Evolutionary conservation across 2,329 filamentous ascomycete species (phyloP).

Genomic region (Dryadomyces quercus-mongolicae): DNA sequence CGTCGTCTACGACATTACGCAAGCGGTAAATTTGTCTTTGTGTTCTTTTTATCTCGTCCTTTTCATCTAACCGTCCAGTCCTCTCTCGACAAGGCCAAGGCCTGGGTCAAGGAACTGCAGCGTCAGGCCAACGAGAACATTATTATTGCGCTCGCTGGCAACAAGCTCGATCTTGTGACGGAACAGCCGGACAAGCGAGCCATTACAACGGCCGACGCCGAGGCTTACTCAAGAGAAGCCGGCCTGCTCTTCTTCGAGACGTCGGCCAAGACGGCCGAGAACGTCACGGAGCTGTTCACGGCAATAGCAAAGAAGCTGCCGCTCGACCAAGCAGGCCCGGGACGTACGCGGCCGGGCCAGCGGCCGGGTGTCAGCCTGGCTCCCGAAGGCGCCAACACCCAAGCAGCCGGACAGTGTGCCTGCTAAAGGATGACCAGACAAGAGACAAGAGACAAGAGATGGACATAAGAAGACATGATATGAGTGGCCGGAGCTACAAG

Average conservation of each 20-base stretch:
- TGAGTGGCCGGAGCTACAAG: not conserved
- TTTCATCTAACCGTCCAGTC: conserved; percentile 45
- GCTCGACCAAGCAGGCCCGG: conserved; percentile 87
- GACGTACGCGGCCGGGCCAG: conserved; percentile 61
- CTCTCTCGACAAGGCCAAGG: conserved; percentile 96
- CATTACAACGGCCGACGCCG: conserved; percentile 77
- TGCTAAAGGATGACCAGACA: conserved; percentile 27
- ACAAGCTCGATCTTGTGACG: conserved; percentile 92
- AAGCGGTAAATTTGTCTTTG: conserved; percentile 55
- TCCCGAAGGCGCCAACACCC: conserved; percentile 45
- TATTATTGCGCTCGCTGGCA: conserved; percentile 93
- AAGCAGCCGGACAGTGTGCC: conserved; percentile 41
- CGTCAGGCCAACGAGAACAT: conserved; percentile 99
- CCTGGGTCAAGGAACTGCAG: conserved; percentile 98
- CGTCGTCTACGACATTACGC: conserved; percentile 98
- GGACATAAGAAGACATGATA: not conserved
- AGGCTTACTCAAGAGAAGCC: conserved; percentile 88
- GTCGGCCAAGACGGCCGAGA: conserved; percentile 93
- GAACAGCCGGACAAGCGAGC: conserved; percentile 94
- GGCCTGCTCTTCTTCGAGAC: conserved; percentile 97
- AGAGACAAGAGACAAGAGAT: not conserved
- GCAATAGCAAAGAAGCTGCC: conserved; percentile 97
- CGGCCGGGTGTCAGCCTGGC: conserved; percentile 45
- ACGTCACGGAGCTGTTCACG: conserved; percentile 90
- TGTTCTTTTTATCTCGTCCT: not conserved